A percentile compares a stretch with the other conserved stretches of the same genome.
These are phyloP conservation scores for Colletotrichum aenigma DNA, from an alignment of 2,329 filamentous ascomycete genomes.

Conservation along the genomic window DNA sequence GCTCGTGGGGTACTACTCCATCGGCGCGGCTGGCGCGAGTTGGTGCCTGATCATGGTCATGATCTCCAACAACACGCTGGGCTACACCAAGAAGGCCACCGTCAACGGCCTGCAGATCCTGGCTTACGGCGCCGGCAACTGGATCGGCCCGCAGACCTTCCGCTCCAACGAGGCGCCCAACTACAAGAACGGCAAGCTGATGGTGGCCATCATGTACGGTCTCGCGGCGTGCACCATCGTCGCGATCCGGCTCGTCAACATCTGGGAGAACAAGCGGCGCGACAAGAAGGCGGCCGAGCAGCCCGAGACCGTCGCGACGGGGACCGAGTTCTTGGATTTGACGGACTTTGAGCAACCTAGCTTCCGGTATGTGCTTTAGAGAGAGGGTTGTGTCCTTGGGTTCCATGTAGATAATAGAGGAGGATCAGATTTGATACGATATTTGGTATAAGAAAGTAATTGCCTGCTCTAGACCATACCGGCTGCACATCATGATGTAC, in stretches of 20 bases:
- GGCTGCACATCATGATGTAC: background rate
- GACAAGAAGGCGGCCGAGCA: slow-evolving; percentile 27
- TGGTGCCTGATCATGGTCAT: slow-evolving; percentile 30
- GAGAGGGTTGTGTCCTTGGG: background rate
- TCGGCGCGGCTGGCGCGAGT: slow-evolving; percentile 26
- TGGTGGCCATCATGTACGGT: slow-evolving; percentile 27
- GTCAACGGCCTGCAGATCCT: slow-evolving; percentile 27
- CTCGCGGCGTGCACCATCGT: slow-evolving; percentile 11
- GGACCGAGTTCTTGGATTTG: slow-evolving; percentile 26
- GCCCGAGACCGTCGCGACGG: background rate
- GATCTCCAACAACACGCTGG: slow-evolving; percentile 30
- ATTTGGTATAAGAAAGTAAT: background rate
- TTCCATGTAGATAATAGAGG: background rate
- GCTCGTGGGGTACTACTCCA: slow-evolving; percentile 27
- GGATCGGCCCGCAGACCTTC: slow-evolving; percentile 29
- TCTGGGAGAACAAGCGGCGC: slow-evolving; percentile 26
- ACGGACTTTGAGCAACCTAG: slow-evolving; percentile 26
- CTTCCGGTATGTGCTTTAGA: slow-evolving; percentile 26
- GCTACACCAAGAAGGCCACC: slow-evolving; percentile 32
- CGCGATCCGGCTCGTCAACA: slow-evolving; percentile 24
- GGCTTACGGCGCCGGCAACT: slow-evolving; percentile 23
- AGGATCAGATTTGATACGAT: background rate
- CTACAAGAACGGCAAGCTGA: slow-evolving; percentile 28
- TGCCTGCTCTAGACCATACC: background rate
- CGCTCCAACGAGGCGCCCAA: slow-evolving; percentile 24